Conservation (phyloP, 768 basidiomycete genomes). For the Xerocomellus intermedius region DNA sequence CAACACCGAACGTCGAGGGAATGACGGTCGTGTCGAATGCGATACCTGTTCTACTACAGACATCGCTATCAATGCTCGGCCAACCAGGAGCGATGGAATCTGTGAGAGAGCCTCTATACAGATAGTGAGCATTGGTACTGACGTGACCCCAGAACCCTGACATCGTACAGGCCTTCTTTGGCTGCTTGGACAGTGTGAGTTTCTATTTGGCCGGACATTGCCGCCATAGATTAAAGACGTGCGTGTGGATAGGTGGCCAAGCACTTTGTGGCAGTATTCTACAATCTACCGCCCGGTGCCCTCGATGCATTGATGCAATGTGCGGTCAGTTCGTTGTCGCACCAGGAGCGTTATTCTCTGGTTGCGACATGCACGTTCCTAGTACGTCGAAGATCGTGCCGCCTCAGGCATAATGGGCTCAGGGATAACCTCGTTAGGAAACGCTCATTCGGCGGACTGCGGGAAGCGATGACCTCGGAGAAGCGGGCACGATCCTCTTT, state of each 20-base stretch:
- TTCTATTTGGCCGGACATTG: not conserved
- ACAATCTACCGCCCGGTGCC: conserved; percentile 58
- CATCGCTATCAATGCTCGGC: conserved; percentile 51
- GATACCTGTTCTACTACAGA: conserved; percentile 57
- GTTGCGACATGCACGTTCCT: conserved; percentile 81
- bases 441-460: conserved; percentile 66
- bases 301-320: conserved; percentile 71
- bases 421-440: conserved; percentile 38
- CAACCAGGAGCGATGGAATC: conserved; percentile 65
- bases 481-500: conserved; percentile 52
- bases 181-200: conserved; percentile 72
- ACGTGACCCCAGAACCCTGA: conserved; percentile 72
- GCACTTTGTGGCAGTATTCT: conserved; percentile 60
- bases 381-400: conserved; percentile 43
- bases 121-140: not conserved
- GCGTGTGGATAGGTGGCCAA: conserved; percentile 41
- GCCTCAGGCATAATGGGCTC: not conserved
- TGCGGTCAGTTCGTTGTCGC: conserved; percentile 58
- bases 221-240: not conserved
- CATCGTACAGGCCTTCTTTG: conserved; percentile 86
- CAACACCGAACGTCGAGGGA: conserved; percentile 53
- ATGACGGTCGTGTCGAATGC: conserved; percentile 53
- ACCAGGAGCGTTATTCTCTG: conserved; percentile 85
- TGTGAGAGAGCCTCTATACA: conserved; percentile 41
- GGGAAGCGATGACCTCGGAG: conserved; percentile 56